A percentile compares a stretch with the other conserved stretches of the same genome.
These are phyloP conservation scores for Metschnikowia drakensbergensis DNA, from an alignment of 805 yeast genomes.

Conservation along the genomic window DNA sequence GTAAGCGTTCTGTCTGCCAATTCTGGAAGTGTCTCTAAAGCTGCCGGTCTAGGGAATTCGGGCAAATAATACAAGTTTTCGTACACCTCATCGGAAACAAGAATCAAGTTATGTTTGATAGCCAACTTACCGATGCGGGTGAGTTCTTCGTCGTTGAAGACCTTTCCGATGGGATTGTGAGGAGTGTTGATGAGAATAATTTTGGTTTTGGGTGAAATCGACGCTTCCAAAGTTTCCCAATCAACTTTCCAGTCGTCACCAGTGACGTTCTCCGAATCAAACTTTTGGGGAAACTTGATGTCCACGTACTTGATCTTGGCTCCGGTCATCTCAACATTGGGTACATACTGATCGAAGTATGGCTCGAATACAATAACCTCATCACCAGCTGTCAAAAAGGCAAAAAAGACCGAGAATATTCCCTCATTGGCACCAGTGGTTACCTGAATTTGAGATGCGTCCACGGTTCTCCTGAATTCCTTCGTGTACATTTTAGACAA, in stretches of 20 bases:
- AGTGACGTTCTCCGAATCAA: conserved; percentile 56
- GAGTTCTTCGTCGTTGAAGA: conserved; percentile 75
- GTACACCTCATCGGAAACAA: conserved; percentile 92
- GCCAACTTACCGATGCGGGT: conserved; percentile 74
- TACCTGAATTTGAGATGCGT: conserved; percentile 63
- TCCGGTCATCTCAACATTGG: conserved; percentile 91
- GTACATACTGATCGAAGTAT: conserved; percentile 92
- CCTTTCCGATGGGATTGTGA: conserved; percentile 94
- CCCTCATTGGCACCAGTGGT: conserved; percentile 99
- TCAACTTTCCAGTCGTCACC: conserved; percentile 89
- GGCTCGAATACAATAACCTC: conserved; percentile 97
- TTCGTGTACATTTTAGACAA: conserved; percentile 70
- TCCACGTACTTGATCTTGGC: conserved; percentile 88
- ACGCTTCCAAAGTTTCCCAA: conserved; percentile 67
- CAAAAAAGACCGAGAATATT: conserved; percentile 78
- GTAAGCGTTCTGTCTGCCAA: conserved; percentile 75
- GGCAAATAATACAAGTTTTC: conserved; percentile 77
- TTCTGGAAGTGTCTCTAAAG: conserved; percentile 63
- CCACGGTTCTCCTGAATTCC: conserved; percentile 54
- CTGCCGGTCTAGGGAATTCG: conserved; percentile 77
- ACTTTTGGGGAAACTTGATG: conserved; percentile 75
- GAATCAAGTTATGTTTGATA: conserved; percentile 74
- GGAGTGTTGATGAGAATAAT: conserved; percentile 89
- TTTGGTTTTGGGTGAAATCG: conserved; percentile 74
- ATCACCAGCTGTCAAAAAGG: conserved; percentile 80